These are phyloP conservation scores for Stephania cephalantha DNA, from an alignment of 164 flowering plant genomes.

Conservation along the genomic window DNA sequence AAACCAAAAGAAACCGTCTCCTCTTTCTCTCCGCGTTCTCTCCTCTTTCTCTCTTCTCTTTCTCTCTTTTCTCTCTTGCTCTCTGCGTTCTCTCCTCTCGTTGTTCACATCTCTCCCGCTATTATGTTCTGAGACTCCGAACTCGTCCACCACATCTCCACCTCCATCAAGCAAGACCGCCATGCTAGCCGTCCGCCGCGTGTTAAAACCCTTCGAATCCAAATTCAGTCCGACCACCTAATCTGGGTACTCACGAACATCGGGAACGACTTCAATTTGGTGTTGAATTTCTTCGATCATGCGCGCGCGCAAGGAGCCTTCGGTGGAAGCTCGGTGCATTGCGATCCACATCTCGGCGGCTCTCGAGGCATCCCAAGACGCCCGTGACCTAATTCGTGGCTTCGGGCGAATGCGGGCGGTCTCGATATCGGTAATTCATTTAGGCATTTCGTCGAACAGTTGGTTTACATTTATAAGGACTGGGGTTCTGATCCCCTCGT, in stretches of 20 bases:
- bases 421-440: conserved; percentile 9
- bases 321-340: no score
- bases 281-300: conserved; percentile 22
- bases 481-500: conserved; percentile 28
- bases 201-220: conserved; percentile 23
- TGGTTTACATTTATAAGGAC: conserved; percentile 29
- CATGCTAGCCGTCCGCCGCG: conserved; percentile 21
- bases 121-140: conserved; percentile 25
- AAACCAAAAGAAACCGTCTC: no score
- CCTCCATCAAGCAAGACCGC: conserved; percentile 29
- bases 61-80: no score
- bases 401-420: conserved; percentile 12
- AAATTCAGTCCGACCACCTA: conserved; percentile 20
- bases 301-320: conserved; percentile 16
- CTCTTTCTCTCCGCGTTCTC: no score
- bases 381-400: conserved; percentile 16
- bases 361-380: conserved; percentile 18
- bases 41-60: no score
- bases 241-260: conserved; percentile 27
- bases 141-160: conserved; percentile 22
- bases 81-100: no score
- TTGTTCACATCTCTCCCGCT: no score
- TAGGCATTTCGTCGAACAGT: conserved; percentile 21
- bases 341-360: conserved; percentile 23
- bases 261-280: conserved; percentile 18